Conservation (phyloP, 2,329 filamentous ascomycete species). For the Paecilomyces niveus region DNA sequence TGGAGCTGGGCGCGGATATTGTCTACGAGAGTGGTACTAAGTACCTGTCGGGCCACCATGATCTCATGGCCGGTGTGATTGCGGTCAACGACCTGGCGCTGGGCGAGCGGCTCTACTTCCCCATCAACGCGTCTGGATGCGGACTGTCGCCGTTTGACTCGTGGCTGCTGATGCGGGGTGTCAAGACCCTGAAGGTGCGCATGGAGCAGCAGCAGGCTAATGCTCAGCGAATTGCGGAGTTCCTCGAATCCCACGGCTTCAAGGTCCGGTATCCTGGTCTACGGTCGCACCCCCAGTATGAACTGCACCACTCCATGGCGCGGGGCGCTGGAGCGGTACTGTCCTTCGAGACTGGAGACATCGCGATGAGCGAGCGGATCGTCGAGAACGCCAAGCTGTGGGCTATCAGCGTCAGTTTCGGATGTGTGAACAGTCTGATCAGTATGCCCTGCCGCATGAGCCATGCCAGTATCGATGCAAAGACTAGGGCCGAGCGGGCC, state of each 20-base stretch:
- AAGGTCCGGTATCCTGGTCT: constrained; percentile 91
- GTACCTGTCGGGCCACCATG: constrained; percentile 95
- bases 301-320: constrained; percentile 91
- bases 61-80: constrained; percentile 97
- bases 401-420: constrained; percentile 95
- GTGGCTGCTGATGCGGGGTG: constrained; percentile 87
- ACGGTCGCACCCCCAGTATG: constrained; percentile 92
- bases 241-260: constrained; percentile 86
- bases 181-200: constrained; percentile 94
- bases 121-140: constrained; percentile 93
- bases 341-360: constrained; percentile 90
- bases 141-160: constrained; percentile 92
- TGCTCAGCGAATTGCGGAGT: constrained; percentile 82
- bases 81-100: constrained; percentile 77
- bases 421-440: constrained; percentile 96
- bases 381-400: constrained; percentile 88
- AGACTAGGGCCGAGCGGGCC: constrained; percentile 78
- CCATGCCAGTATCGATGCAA: constrained; percentile 94
- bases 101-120: constrained; percentile 88
- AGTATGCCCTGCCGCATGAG: constrained; percentile 99
- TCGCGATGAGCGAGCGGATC: constrained; percentile 77
- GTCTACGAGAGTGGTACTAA: constrained; percentile 98
- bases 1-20: constrained; percentile 90
- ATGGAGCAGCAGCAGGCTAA: constrained; percentile 98
- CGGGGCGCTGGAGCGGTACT: constrained; percentile 89